These are phyloP conservation scores for Phaeotremella fagi DNA, from an alignment of 768 basidiomycete genomes.

Conservation along the genomic window DNA sequence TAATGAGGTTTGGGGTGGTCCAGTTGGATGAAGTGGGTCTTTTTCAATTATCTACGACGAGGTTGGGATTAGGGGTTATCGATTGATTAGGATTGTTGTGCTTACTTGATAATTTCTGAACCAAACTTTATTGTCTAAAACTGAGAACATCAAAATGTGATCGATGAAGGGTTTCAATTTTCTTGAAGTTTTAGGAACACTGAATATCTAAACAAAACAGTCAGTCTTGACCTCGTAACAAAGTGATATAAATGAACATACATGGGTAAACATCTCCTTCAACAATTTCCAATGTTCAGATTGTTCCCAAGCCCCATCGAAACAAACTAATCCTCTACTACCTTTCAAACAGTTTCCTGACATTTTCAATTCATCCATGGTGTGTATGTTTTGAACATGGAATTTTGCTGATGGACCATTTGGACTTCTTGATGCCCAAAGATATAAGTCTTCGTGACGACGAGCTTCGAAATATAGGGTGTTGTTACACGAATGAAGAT, in stretches of 20 bases:
- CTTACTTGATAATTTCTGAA: conserved; percentile 96
- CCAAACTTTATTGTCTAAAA: conserved; percentile 95
- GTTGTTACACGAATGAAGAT: conserved; percentile 97
- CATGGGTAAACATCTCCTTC: conserved; percentile 66
- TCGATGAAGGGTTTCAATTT: conserved; percentile 96
- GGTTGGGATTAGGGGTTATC: background rate
- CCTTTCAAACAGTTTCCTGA: conserved; percentile 98
- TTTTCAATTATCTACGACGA: conserved; percentile 77
- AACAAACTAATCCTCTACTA: conserved; percentile 82
- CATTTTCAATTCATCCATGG: conserved; percentile 99
- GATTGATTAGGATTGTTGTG: conserved; percentile 17
- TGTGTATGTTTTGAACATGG: conserved; percentile 97
- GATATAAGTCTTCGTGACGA: conserved; percentile 87
- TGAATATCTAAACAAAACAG: conserved; percentile 68
- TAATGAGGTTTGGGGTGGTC: conserved; percentile 76
- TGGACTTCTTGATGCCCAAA: conserved; percentile 95
- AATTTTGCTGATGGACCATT: conserved; percentile 96
- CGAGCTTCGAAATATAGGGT: conserved; percentile 95
- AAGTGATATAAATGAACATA: conserved; percentile 17
- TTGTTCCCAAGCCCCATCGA: conserved; percentile 84
- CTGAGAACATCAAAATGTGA: conserved; percentile 92
- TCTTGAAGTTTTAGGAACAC: conserved; percentile 83
- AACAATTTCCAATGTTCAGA: conserved; percentile 78
- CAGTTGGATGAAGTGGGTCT: conserved; percentile 81
- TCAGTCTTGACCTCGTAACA: background rate